These are phyloP conservation scores for Emiliania huxleyi DNA, from an alignment of 78 protist genomes.

Conservation along the genomic window DNA sequence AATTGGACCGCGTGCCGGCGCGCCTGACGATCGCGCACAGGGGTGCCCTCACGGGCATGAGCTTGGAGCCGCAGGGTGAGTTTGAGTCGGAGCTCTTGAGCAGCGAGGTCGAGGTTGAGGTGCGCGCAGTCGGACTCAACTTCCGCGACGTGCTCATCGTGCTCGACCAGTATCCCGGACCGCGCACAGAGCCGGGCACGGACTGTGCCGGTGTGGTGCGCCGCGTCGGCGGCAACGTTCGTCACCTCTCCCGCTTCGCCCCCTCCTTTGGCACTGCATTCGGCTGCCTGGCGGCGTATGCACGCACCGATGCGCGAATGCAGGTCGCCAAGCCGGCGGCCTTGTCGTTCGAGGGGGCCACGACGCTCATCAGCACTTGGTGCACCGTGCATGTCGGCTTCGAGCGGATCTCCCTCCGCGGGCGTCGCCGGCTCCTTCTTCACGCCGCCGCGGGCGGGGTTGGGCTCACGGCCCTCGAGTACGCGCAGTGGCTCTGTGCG, in stretches of 20 bases:
- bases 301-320: not conserved
- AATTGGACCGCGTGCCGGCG: too few species aligned
- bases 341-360: not conserved
- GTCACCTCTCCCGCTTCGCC: not conserved
- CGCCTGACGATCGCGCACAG: too few species aligned
- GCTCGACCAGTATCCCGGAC: not conserved
- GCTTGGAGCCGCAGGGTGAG: too few species aligned
- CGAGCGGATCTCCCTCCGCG: not conserved
- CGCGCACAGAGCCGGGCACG: not conserved
- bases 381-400: not conserved
- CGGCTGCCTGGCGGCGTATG: not conserved
- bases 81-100: too few species aligned
- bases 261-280: not conserved
- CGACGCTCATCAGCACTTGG: not conserved
- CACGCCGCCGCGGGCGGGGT: slow-evolving; percentile 45
- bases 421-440: not conserved
- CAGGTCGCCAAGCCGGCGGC: not conserved
- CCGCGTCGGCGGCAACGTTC: not conserved
- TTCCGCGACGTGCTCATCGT: not conserved
- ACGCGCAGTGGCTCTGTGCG: not conserved
- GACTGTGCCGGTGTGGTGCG: not conserved
- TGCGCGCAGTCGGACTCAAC: not conserved
- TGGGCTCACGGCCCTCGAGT: slow-evolving; percentile 14
- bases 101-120: not conserved
- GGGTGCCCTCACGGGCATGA: too few species aligned